These are phyloP conservation scores for Backusella parvicylindrica DNA, from an alignment of 192 early-diverging fungal species.

Conservation along the genomic window DNA sequence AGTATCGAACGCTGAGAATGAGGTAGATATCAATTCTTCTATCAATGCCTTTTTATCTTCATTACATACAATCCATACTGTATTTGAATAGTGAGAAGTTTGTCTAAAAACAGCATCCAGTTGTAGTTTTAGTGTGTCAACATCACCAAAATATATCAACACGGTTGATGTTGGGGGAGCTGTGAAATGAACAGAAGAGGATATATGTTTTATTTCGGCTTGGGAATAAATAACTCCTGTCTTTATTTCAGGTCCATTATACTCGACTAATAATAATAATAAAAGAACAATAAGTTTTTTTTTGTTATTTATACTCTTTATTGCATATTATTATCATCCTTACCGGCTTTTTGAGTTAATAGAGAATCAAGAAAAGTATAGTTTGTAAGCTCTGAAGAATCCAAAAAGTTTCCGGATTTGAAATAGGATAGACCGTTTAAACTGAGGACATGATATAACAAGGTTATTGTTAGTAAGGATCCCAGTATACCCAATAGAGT, in stretches of 20 bases:
- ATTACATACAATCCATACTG: neutral
- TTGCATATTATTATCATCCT: neutral
- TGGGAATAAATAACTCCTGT: neutral
- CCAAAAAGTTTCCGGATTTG: neutral
- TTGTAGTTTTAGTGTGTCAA: neutral
- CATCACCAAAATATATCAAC: neutral
- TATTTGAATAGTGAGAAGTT: neutral
- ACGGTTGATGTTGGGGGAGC: neutral
- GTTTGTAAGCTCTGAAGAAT: conserved; percentile 1
- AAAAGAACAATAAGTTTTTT: neutral
- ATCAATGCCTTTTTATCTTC: neutral
- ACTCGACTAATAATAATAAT: neutral
- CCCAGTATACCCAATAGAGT: neutral
- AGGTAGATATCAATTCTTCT: neutral
- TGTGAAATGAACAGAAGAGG: neutral
- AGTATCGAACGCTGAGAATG: neutral
- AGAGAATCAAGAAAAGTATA: neutral
- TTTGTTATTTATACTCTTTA: neutral
- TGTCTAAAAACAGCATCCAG: neutral
- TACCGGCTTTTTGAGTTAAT: neutral
- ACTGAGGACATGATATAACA: neutral
- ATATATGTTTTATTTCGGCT: neutral
- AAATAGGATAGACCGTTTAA: neutral
- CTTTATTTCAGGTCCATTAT: neutral
- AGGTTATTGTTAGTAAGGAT: neutral